Conservation (phyloP, 176 grass and related monocot species). For the Carex littledalei region DNA sequence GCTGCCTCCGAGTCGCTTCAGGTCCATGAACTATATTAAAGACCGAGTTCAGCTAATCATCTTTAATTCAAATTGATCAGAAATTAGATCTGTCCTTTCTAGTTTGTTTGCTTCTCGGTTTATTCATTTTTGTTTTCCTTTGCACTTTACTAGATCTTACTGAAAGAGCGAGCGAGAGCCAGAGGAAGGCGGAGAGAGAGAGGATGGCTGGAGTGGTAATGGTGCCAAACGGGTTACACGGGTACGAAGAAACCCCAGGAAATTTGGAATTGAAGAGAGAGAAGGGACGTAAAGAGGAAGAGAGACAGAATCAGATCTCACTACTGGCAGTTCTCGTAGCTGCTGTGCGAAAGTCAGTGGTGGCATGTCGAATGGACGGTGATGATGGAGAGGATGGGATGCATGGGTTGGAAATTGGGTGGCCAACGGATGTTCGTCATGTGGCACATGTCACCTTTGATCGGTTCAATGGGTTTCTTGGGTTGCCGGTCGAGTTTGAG, state of each 20-base stretch:
- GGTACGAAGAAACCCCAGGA: background rate
- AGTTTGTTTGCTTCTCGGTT: background rate
- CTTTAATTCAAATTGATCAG: conserved; percentile 20
- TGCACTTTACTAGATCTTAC: background rate
- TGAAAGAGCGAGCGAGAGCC: background rate
- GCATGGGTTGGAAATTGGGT: conserved; percentile 64
- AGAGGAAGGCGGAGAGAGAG: conserved; percentile 1
- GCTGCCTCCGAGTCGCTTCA: background rate
- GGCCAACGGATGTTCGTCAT: conserved; percentile 85
- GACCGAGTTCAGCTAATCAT: background rate
- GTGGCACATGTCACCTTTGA: conserved; percentile 98
- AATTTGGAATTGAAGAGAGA: conserved; percentile 20
- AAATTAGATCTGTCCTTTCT: conserved; percentile 13
- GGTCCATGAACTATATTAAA: background rate
- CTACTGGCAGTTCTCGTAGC: conserved; percentile 44
- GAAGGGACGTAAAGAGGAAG: conserved; percentile 13
- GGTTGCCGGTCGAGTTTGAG: conserved; percentile 87
- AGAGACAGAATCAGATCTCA: conserved; percentile 37
- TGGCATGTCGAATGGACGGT: conserved; percentile 50
- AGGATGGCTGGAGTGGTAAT: conserved; percentile 40
- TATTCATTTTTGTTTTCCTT: background rate
- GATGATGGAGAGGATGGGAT: conserved; percentile 22
- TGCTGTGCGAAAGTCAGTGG: conserved; percentile 56
- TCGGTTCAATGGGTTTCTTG: conserved; percentile 85
- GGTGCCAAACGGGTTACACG: conserved; percentile 26